Evolutionary conservation across 169 alveolate genomes (phyloP).

Genomic region (Cystoisospora suis): DNA sequence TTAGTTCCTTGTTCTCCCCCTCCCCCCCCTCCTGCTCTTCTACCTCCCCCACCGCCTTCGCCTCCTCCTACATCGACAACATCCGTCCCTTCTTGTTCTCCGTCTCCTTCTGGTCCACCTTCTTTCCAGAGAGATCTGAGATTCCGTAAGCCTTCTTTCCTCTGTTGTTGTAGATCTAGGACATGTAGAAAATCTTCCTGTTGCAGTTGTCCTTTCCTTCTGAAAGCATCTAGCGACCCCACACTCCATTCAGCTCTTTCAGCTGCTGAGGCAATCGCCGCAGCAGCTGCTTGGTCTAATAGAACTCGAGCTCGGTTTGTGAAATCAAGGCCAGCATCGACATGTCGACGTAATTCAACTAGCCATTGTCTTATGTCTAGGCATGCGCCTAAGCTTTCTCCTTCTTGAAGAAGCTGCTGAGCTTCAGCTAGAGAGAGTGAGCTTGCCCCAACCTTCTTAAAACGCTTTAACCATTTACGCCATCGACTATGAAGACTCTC

Average conservation of each 20-base stretch:
- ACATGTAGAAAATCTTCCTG: conserved; percentile 55
- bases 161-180: conserved; percentile 54
- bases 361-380: conserved; percentile 53
- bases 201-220: conserved; percentile 59
- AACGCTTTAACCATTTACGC: conserved; percentile 66
- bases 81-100: too few species aligned
- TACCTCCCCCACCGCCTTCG: not conserved
- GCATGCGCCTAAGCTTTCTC: conserved; percentile 58
- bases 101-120: not conserved
- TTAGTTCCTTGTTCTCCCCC: not conserved
- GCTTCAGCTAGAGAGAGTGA: conserved; percentile 59
- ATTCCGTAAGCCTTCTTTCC: not conserved
- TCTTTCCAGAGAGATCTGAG: not conserved
- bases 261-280: conserved; percentile 63
- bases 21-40: conserved; percentile 34
- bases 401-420: conserved; percentile 61
- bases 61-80: not conserved
- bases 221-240: conserved; percentile 64
- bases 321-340: conserved; percentile 41
- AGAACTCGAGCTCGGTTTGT: conserved; percentile 49
- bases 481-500: conserved; percentile 64
- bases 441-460: conserved; percentile 53
- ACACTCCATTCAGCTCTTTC: conserved; percentile 60
- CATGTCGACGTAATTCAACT: conserved; percentile 38
- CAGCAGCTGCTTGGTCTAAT: conserved; percentile 61